Percentiles rank a stretch among this genome's conserved stretches.
phyloP scores from a whole-genome alignment of 139 green algal genomes.

The Coccomyxa sp. region DNA sequence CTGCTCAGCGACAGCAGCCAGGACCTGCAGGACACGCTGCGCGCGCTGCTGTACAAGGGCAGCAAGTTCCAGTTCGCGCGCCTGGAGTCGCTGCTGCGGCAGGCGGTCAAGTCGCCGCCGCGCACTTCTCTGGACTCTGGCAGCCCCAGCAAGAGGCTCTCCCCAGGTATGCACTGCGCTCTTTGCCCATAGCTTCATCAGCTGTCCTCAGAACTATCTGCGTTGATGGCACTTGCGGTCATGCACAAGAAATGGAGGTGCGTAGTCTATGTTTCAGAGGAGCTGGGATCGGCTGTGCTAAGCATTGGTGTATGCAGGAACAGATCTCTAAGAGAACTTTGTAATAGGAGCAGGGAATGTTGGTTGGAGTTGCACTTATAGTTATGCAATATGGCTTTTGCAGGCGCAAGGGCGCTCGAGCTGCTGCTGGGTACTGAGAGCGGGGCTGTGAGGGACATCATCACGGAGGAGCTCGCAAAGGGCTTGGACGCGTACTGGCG shows the following conservation, averaged over 20 bases:
- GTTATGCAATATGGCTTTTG: too few relatives aligned
- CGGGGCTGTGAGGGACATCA: conserved; percentile 68
- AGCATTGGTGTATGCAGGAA: too few relatives aligned
- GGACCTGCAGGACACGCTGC: conserved; percentile 70
- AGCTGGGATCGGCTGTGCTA: neutral
- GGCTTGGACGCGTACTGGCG: conserved; percentile 69
- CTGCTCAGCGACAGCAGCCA: conserved; percentile 69
- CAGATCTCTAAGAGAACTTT: too few relatives aligned
- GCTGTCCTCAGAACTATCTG: neutral
- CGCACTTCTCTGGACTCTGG: neutral
- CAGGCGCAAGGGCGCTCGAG: conserved; percentile 48
- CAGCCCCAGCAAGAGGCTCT: neutral
- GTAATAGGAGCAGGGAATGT: too few relatives aligned
- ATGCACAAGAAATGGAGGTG: neutral
- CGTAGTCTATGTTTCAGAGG: neutral
- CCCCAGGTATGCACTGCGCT: neutral
- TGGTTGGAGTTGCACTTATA: too few relatives aligned
- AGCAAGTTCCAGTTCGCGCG: conserved; percentile 67
- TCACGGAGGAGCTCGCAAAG: conserved; percentile 84
- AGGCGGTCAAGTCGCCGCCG: conserved; percentile 42
- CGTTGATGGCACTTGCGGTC: neutral
- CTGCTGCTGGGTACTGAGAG: conserved; percentile 73
- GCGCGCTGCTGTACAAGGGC: conserved; percentile 72
- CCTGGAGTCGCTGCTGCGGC: conserved; percentile 70
- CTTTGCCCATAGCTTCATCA: too few relatives aligned